These are phyloP conservation scores for Gossypium laxum DNA, from an alignment of 441 rosid species.

Conservation along the genomic window DNA sequence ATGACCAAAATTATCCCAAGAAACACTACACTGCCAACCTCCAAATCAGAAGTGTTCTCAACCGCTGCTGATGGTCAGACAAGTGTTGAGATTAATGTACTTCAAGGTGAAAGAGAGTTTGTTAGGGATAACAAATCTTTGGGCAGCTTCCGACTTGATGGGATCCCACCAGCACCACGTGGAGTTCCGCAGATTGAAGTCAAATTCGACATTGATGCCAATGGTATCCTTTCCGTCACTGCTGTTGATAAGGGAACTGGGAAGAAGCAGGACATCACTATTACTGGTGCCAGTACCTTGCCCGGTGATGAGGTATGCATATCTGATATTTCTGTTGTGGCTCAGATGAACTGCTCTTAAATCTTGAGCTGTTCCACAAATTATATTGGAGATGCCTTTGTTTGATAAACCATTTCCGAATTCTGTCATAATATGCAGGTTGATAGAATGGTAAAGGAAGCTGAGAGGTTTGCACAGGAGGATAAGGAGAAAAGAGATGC, in stretches of 20 bases:
- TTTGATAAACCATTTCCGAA: not conserved
- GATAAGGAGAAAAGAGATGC: constrained; percentile 89
- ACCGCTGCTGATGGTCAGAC: constrained; percentile 97
- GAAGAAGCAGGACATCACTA: constrained; percentile 91
- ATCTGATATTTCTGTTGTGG: not conserved
- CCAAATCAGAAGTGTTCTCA: constrained; percentile 88
- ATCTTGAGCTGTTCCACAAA: not conserved
- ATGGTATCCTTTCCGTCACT: constrained; percentile 76
- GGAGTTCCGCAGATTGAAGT: constrained; percentile 94
- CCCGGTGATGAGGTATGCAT: constrained; percentile 67
- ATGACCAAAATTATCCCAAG: constrained; percentile 88
- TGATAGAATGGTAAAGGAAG: constrained; percentile 71
- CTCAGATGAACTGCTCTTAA: not conserved
- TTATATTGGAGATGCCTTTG: not conserved
- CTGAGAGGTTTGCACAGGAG: constrained; percentile 66
- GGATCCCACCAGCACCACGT: constrained; percentile 89
- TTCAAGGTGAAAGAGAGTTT: constrained; percentile 92
- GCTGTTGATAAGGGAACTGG: constrained; percentile 87
- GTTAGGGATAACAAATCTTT: constrained; percentile 90
- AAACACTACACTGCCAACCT: constrained; percentile 81
- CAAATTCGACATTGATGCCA: constrained; percentile 92
- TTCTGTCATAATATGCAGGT: constrained; percentile 34
- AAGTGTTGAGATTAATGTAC: constrained; percentile 84
- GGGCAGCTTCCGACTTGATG: constrained; percentile 86
- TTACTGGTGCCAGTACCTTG: constrained; percentile 91